Conservation (phyloP, 1,284 basidiomycete genomes). For the Ceratobasidium sp. region DNA sequence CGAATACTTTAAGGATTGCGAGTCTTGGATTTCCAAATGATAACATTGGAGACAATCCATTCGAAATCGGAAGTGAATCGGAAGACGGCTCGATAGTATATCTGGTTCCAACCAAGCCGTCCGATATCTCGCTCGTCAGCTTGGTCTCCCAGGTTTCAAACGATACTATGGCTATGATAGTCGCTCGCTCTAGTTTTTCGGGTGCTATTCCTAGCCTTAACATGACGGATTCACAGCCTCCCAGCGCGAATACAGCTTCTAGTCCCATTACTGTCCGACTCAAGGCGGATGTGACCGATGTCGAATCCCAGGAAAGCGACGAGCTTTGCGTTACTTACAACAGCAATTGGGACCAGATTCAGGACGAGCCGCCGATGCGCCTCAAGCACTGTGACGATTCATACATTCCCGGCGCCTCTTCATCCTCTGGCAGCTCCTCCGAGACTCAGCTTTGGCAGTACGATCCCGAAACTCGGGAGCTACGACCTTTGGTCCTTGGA, state of each 20-base stretch:
- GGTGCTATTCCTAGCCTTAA: slow-evolving; percentile 8
- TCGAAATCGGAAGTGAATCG: slow-evolving; percentile 20
- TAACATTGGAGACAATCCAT: neutral
- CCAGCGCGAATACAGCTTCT: neutral
- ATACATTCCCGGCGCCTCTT: neutral
- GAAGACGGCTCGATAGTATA: slow-evolving; percentile 15
- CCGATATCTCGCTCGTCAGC: neutral
- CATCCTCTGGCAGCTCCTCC: neutral
- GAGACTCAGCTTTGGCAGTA: slow-evolving; percentile 41
- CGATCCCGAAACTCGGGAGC: slow-evolving; percentile 17
- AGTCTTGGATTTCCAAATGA: neutral
- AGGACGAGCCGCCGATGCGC: slow-evolving; percentile 3
- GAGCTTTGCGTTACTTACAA: slow-evolving; percentile 28
- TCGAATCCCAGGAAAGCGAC: neutral
- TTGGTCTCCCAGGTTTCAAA: neutral
- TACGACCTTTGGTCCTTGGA: slow-evolving; percentile 1
- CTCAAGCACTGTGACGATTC: slow-evolving; percentile 19
- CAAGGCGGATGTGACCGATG: neutral
- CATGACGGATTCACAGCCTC: neutral
- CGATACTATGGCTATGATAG: neutral
- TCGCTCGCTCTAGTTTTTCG: neutral
- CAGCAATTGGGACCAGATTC: neutral
- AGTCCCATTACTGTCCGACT: slow-evolving; percentile 14
- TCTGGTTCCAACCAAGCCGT: slow-evolving; percentile 7
- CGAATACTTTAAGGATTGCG: slow-evolving; percentile 14